A percentile compares a stretch with the other conserved stretches of the same genome.
Evolutionary conservation across 352 stramenopile genomes (phyloP).

Genomic region (Globisporangium parvum): DNA sequence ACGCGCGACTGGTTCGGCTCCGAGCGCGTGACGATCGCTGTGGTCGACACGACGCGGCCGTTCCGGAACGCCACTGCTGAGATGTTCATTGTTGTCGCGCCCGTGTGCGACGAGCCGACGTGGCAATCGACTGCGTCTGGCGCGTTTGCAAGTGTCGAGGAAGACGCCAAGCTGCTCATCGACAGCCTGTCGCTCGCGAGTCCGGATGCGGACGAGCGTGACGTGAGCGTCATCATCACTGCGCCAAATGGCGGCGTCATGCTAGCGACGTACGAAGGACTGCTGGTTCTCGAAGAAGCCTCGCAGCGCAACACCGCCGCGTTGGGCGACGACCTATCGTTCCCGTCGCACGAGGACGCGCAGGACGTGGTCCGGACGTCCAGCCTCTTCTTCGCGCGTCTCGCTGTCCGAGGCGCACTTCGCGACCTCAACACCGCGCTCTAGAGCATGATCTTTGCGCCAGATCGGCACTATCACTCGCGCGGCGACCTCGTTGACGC

Average conservation of each 20-base stretch:
- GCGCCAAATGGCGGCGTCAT: constrained; percentile 49
- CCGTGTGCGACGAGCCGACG: constrained; percentile 47
- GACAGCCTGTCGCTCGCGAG: constrained; percentile 23
- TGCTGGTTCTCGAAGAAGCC: constrained; percentile 22
- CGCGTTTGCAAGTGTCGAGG: constrained; percentile 22
- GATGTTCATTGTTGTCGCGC: constrained; percentile 34
- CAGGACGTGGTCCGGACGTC: constrained; percentile 17
- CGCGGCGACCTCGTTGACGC: constrained; percentile 26
- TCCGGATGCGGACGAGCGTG: constrained; percentile 26
- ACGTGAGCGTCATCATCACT: constrained; percentile 27
- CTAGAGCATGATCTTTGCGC: constrained; percentile 46
- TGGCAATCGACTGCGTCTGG: constrained; percentile 17
- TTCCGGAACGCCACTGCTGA: constrained; percentile 5
- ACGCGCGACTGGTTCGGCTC: constrained; percentile 49
- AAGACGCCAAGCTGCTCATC: constrained; percentile 41
- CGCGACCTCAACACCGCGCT: constrained; percentile 45
- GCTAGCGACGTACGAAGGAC: constrained; percentile 31
- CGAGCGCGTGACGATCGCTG: constrained; percentile 34
- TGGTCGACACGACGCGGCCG: constrained; percentile 15
- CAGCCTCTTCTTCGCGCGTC: constrained; percentile 35
- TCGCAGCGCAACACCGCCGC: constrained; percentile 11
- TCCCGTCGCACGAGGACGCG: not conserved
- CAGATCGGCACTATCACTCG: constrained; percentile 44
- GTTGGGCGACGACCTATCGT: not conserved
- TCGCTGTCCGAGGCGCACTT: constrained; percentile 26